A percentile compares a stretch with the other conserved stretches of the same genome.
Conservation (phyloP, 1,284 basidiomycete genomes). For the Takashimella tepidaria region DNA sequence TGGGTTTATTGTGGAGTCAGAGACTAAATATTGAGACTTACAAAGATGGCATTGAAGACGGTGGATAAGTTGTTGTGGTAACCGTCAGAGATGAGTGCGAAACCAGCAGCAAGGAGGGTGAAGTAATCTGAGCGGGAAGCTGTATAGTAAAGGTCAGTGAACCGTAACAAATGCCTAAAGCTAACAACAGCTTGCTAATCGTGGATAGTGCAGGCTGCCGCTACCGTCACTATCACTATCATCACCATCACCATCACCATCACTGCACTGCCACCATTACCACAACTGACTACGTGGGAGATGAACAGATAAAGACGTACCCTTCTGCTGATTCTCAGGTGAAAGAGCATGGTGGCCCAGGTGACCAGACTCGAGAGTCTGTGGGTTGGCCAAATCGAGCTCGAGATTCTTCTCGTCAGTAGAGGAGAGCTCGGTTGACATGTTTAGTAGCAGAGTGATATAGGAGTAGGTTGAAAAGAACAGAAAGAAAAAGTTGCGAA, state of each 20-base stretch:
- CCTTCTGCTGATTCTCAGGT: neutral
- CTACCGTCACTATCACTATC: too few relatives aligned
- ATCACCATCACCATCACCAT: neutral
- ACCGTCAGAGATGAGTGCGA: conserved; percentile 43
- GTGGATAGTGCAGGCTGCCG: too few relatives aligned
- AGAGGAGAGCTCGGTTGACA: neutral
- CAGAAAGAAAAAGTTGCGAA: too few relatives aligned
- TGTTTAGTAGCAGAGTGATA: neutral
- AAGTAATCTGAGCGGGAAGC: conserved; percentile 18
- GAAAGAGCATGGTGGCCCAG: neutral
- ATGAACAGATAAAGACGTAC: too few relatives aligned
- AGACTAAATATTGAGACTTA: conserved; percentile 6
- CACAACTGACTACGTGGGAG: too few relatives aligned
- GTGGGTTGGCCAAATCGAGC: neutral
- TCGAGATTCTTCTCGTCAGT: conserved; percentile 1
- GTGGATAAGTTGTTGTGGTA: conserved; percentile 35
- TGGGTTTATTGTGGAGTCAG: neutral
- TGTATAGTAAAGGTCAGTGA: conserved; percentile 3
- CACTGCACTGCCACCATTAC: neutral
- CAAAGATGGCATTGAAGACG: conserved; percentile 27
- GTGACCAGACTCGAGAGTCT: neutral
- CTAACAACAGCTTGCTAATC: too few relatives aligned
- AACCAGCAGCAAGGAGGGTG: conserved; percentile 29
- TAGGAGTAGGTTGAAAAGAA: too few relatives aligned
- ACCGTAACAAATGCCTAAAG: neutral